Percentiles rank a stretch among this genome's conserved stretches.
Evolutionary conservation across 805 yeast genomes (phyloP).

Genomic region (Pichia rugopelliculosa): DNA sequence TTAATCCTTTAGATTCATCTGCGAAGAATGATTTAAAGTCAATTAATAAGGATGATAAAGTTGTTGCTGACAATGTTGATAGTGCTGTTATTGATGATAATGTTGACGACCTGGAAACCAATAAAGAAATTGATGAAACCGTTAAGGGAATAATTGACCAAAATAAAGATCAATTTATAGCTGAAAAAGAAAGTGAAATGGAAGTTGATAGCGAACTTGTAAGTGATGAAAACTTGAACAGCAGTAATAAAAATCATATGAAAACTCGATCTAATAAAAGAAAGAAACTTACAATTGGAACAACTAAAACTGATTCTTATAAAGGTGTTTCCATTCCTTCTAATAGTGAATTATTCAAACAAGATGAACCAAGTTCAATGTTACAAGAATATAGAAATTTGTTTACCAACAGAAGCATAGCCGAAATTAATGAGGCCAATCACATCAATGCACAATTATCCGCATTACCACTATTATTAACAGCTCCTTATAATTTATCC

Average conservation of each 20-base stretch:
- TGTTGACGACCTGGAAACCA: not conserved
- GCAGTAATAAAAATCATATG: not conserved
- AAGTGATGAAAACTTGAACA: not conserved
- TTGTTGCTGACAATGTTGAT: not conserved
- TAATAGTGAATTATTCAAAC: slow-evolving; percentile 27
- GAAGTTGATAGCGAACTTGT: not conserved
- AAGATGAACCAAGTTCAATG: slow-evolving; percentile 16
- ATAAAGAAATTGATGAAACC: not conserved
- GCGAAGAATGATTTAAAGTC: not conserved
- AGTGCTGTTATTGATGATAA: not conserved
- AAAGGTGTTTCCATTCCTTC: slow-evolving; percentile 30
- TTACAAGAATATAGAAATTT: slow-evolving; percentile 24
- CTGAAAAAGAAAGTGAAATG: not conserved
- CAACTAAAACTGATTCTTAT: slow-evolving; percentile 17
- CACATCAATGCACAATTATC: slow-evolving; percentile 44
- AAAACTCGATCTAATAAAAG: not conserved
- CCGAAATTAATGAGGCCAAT: slow-evolving; percentile 15
- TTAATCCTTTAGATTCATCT: not conserved
- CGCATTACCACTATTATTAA: slow-evolving; percentile 51
- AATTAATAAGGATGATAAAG: not conserved
- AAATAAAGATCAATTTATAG: not conserved
- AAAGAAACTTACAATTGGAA: not conserved
- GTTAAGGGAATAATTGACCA: not conserved
- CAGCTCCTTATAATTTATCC: slow-evolving; percentile 50
- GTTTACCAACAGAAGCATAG: slow-evolving; percentile 15